These are phyloP conservation scores for Carex littledalei DNA, from an alignment of 176 grass and related monocot genomes.

Conservation along the genomic window DNA sequence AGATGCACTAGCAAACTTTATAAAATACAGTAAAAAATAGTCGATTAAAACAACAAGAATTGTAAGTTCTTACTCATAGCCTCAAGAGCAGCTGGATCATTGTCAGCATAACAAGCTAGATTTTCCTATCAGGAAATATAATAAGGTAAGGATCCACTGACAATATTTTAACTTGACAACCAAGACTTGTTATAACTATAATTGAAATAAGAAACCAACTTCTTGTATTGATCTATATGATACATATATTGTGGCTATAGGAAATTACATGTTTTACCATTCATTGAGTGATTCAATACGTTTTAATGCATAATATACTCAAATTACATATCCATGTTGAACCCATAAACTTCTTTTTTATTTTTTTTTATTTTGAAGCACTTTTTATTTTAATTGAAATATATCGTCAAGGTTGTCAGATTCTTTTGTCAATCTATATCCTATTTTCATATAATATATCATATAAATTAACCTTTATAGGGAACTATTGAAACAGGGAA, in stretches of 20 bases:
- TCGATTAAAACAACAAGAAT: not conserved
- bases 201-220: not conserved
- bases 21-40: not conserved
- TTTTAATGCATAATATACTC: not conserved
- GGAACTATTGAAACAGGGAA: not conserved
- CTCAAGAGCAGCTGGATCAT: conserved; percentile 83
- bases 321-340: conserved; percentile 6
- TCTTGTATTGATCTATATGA: not conserved
- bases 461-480: not conserved
- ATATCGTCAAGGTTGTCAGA: not conserved
- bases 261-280: not conserved
- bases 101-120: conserved; percentile 71
- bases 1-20: not conserved
- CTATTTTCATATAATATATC: not conserved
- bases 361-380: not conserved
- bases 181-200: not conserved
- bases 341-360: not conserved
- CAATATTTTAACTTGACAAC: not conserved
- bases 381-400: not conserved
- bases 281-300: not conserved
- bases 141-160: conserved; percentile 2
- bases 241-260: not conserved
- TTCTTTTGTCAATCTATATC: not conserved
- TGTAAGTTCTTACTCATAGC: conserved; percentile 68
- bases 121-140: conserved; percentile 53